Evolutionary conservation across 1,284 basidiomycete genomes (phyloP), one percentile per base, ranked within the genome.

Genomic region (Malassezia restricta): DNA sequence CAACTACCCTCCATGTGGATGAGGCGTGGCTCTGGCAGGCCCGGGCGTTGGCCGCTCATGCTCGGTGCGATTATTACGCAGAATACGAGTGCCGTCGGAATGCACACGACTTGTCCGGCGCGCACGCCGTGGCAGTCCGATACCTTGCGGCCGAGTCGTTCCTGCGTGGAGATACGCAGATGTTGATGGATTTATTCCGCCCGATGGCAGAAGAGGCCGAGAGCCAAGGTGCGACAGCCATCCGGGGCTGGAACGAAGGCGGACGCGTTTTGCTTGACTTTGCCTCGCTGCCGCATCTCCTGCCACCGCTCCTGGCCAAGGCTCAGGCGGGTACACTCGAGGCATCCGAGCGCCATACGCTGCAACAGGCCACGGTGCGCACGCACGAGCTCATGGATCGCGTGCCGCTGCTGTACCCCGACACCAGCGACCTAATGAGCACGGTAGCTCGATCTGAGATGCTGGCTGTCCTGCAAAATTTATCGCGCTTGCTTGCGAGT

Each of bases 131-230:
- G 20, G 86, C 86, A 1, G 78, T 89, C 29, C 75, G 78, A 6
- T 82, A 89, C 59, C 80, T 98, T n/a, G 87, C 87, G 7, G 87
- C 89, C 1, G 92, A 96, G 64, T 87, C 85, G 0, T 78, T 95
- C 48, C 78, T 95, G 40, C 79, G 86, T 8, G 80, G 83, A 44
- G 91, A 96, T 73, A 74, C 83, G 7, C 79, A 78, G 1, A 76
- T 92, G 7, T 76, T 96, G n/a, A 77, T 77, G 32, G 78, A 78
- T n/a, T 72, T 96, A 9, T 86, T 96, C 62, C 76, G 76, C 41
- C 78, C 79, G 1, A 83, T 96, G 61, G 78, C 78, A 29, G 79
- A 78, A 11, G 79, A 79, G 33, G 74, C 78, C 2, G 79, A 80
- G 29, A 81, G 81, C 0, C 61, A 60, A 29, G 49, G 40, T 7